phyloP scores from a whole-genome alignment of 164 flowering plant species.

The Hamamelis virginiana region DNA sequence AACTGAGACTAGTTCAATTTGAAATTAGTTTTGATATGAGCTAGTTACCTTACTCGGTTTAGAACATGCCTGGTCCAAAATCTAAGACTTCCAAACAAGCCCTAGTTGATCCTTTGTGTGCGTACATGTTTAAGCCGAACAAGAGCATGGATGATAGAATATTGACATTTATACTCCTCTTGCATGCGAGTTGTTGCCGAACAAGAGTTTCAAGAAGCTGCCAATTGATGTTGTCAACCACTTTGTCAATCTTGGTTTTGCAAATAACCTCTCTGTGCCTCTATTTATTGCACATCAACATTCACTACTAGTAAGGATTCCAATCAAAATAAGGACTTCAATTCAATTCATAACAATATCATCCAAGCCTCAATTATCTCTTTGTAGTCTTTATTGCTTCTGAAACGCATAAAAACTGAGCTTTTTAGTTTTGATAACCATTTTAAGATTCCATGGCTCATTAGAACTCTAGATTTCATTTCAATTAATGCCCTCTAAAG shows the following conservation, averaged over 20 bases:
- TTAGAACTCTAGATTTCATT: not conserved
- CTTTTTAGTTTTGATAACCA: not conserved
- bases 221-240: not conserved
- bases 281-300: not conserved
- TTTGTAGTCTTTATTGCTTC: not conserved
- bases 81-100: too few relatives aligned
- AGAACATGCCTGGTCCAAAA: too few relatives aligned
- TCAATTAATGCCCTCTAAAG: not conserved
- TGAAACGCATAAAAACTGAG: not conserved
- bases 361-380: not conserved
- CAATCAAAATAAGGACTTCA: not conserved
- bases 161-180: too few relatives aligned
- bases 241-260: not conserved
- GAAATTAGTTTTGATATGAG: too few relatives aligned
- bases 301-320: too few relatives aligned
- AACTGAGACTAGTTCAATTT: too few relatives aligned
- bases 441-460: not conserved
- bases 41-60: too few relatives aligned
- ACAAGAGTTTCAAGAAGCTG: too few relatives aligned
- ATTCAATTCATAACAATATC: not conserved
- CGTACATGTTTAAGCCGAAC: too few relatives aligned
- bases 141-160: too few relatives aligned
- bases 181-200: too few relatives aligned
- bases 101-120: too few relatives aligned
- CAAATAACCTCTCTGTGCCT: not conserved